These are phyloP conservation scores for Colletotrichum trifolii DNA, from an alignment of 2,329 filamentous ascomycete genomes.

Conservation along the genomic window DNA sequence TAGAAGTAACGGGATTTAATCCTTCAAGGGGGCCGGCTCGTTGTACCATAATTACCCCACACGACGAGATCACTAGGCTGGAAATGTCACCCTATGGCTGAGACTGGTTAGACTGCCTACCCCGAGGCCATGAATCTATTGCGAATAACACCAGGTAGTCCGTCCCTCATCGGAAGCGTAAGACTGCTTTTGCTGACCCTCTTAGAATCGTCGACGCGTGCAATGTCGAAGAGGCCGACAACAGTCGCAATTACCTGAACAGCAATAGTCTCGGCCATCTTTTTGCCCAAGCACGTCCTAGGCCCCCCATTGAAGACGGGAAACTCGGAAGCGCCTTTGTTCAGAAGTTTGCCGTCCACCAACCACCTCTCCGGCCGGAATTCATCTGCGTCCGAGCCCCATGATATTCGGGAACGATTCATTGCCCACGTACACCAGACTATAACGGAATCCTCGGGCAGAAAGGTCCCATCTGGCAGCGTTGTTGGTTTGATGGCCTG, in stretches of 20 bases:
- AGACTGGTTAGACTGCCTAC: no score
- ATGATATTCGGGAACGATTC: conserved; percentile 66
- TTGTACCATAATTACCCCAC: no score
- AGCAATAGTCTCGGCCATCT: conserved; percentile 71
- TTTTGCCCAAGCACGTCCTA: conserved; percentile 70
- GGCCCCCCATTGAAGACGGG: conserved; percentile 74
- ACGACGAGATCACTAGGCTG: no score
- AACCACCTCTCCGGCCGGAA: conserved; percentile 71
- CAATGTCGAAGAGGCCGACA: conserved; percentile 62
- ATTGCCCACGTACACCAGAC: conserved; percentile 75
- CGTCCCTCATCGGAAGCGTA: conserved; percentile 72
- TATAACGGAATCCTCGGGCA: conserved; percentile 65
- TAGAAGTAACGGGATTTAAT: no score
- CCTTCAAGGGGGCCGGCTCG: no score
- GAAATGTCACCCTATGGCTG: no score
- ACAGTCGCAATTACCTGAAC: conserved; percentile 66
- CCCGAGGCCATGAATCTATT: neutral
- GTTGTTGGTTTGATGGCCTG: conserved; percentile 63
- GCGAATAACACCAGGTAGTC: conserved; percentile 60
- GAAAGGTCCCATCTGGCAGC: conserved; percentile 69
- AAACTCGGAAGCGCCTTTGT: conserved; percentile 64
- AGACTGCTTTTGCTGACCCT: conserved; percentile 69
- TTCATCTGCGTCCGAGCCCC: conserved; percentile 65
- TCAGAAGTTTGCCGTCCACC: conserved; percentile 50
- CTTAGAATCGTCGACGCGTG: conserved; percentile 54